Evolutionary conservation across 1,139 yeast species (phyloP).

Genomic region (Zhuliangozyma blackwelliae): DNA sequence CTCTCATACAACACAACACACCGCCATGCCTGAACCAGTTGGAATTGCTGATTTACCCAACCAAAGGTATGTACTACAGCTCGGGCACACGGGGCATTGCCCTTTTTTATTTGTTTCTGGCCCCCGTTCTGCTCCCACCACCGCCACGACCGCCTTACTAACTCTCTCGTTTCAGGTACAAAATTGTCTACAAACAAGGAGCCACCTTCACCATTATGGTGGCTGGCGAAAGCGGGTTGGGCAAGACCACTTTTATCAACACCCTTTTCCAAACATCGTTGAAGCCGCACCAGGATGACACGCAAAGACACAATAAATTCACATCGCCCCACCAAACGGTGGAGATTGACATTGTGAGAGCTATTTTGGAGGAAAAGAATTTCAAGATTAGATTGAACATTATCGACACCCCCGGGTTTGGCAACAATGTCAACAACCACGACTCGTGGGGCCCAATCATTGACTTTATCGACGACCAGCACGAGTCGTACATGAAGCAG

Average conservation of each 20-base stretch:
- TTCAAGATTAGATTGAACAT: slow-evolving; percentile 81
- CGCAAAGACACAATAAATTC: slow-evolving; percentile 65
- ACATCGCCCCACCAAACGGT: slow-evolving; percentile 72
- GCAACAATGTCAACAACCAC: slow-evolving; percentile 89
- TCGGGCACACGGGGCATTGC: background rate
- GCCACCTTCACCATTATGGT: slow-evolving; percentile 91
- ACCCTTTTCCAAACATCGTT: slow-evolving; percentile 78
- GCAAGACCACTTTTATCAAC: slow-evolving; percentile 91
- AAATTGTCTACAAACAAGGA: slow-evolving; percentile 83
- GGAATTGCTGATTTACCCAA: slow-evolving; percentile 92
- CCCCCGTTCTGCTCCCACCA: background rate
- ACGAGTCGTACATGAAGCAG: slow-evolving; percentile 90
- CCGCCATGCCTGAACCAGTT: slow-evolving; percentile 49
- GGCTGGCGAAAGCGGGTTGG: slow-evolving; percentile 93
- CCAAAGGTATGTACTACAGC: slow-evolving; percentile 59
- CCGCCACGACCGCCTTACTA: background rate
- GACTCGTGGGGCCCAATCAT: slow-evolving; percentile 93
- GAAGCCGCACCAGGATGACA: slow-evolving; percentile 61
- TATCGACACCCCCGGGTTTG: slow-evolving; percentile 97
- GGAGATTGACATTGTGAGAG: slow-evolving; percentile 85
- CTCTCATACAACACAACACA: too few relatives aligned
- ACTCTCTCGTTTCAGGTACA: slow-evolving; percentile 48
- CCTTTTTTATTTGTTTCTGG: background rate
- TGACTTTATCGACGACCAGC: slow-evolving; percentile 95
- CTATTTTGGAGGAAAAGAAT: slow-evolving; percentile 88